Base-by-base conservation (phyloP, 306 rosid species). In the Pterocarpus macrocarpus region DNA sequence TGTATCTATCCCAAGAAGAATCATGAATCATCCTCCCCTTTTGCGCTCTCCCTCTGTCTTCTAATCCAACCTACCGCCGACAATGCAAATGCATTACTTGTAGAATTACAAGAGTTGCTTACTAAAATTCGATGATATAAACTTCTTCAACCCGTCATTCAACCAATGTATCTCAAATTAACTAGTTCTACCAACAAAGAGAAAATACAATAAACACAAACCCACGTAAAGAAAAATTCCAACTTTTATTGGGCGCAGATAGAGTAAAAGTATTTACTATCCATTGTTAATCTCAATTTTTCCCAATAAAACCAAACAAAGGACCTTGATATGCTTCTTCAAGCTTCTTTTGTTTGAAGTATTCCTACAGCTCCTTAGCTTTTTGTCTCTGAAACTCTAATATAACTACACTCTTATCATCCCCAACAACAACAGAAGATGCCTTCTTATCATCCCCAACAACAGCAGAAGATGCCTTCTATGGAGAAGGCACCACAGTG, bases 311-410 rank as follows among this genome's bases (percentile, higher is more conserved):
- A 17, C 99, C 98, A 89, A 95, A 90, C 58, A 87, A 75, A 7
- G 99, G 99, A 28, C 92, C 98, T 68, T 86, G 98, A 79, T 73
- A 56, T 8, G 97, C 94, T 33, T 82, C 92, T 47, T 93, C 97
- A 83, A 93, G 93, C 90, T 93, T 93, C 97, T 93, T 93, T 92
- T 86, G 81, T 87, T 89, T 93, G 77, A 95, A 95, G 79, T 89
- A 95, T 39, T 95, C 97, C 88, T 89, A 98, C 53, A 95, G 88
- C 85, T 93, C 98, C 94, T 91, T 95, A 14, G 97, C 99, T 91
- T 88, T 95, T 76, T 80, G 90, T 84, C 99, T 90, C 95, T 95
- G 99, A 81, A 95, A 91, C 92, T 95, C 98, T 56, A 91, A 71
- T 2, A 96, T 91, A 50, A 91, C 38, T 67, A 65, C 90, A 89